A percentile compares a stretch with the other conserved stretches of the same genome.
Evolutionary conservation across 768 basidiomycete genomes (phyloP).

Genomic region (Pleurotus cornucopiae): DNA sequence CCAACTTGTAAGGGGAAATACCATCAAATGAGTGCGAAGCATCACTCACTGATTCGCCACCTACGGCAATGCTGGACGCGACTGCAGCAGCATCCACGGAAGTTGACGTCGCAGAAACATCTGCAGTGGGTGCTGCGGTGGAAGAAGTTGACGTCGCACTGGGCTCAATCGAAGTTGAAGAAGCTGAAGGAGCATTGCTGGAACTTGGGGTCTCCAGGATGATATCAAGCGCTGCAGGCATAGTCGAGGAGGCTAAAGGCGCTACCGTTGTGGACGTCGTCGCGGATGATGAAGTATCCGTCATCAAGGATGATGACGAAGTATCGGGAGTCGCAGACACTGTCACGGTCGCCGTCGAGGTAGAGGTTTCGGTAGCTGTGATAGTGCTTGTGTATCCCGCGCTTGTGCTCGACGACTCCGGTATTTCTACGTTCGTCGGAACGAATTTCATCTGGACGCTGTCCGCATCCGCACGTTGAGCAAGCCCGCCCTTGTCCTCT

Average conservation of each 20-base stretch:
- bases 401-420: background rate
- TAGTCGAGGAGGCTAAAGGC: constrained; percentile 10
- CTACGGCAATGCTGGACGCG: constrained; percentile 29
- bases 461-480: background rate
- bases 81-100: constrained; percentile 27
- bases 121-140: constrained; percentile 9
- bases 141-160: background rate
- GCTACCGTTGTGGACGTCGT: constrained; percentile 18
- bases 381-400: constrained; percentile 1
- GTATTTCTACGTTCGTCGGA: background rate
- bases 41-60: background rate
- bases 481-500: constrained; percentile 20
- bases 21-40: background rate
- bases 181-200: constrained; percentile 4
- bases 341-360: constrained; percentile 16
- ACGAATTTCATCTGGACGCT: constrained; percentile 10
- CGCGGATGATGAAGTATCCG: constrained; percentile 49
- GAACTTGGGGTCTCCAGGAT: constrained; percentile 11
- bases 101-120: constrained; percentile 4
- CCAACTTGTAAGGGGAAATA: background rate
- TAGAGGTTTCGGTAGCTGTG: background rate
- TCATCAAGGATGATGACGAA: constrained; percentile 24
- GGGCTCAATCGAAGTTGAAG: background rate
- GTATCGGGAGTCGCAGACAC: constrained; percentile 12
- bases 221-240: constrained; percentile 21